These are phyloP conservation scores for Psilocybe cubensis DNA, from an alignment of 768 basidiomycete genomes.

Conservation along the genomic window DNA sequence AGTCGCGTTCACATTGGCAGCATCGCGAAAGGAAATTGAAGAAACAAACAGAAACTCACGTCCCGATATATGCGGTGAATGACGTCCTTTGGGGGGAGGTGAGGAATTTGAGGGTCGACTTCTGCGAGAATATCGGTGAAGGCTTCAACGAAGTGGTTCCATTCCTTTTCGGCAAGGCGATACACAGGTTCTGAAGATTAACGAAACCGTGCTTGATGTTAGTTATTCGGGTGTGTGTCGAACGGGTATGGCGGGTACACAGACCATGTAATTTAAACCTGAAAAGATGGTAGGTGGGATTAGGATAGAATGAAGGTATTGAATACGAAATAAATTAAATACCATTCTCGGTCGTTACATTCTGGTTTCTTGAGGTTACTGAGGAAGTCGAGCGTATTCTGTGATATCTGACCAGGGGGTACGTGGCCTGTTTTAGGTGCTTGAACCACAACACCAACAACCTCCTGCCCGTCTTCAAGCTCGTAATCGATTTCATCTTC, in stretches of 20 bases:
- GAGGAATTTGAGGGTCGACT: conserved; percentile 84
- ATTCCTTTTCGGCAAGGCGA: conserved; percentile 84
- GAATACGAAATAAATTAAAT: not conserved
- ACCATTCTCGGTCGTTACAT: conserved; percentile 88
- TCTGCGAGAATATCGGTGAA: conserved; percentile 71
- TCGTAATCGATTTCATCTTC: conserved; percentile 37
- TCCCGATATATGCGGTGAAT: conserved; percentile 94
- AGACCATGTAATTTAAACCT: conserved; percentile 87
- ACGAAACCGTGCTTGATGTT: not conserved
- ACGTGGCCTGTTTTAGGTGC: conserved; percentile 87
- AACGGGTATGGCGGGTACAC: conserved; percentile 3
- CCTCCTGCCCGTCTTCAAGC: conserved; percentile 59
- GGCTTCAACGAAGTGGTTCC: conserved; percentile 79
- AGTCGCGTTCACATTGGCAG: not conserved
- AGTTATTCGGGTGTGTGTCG: not conserved
- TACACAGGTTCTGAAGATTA: conserved; percentile 70
- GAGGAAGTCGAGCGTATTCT: conserved; percentile 84
- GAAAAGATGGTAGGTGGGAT: too few species aligned
- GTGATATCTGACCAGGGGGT: conserved; percentile 83
- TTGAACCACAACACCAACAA: conserved; percentile 77
- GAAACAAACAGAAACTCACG: conserved; percentile 38
- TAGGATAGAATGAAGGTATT: not conserved
- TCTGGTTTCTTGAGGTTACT: conserved; percentile 68
- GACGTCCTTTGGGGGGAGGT: conserved; percentile 88
- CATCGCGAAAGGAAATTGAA: not conserved